Base-by-base conservation (phyloP, 306 rosid genomes). In the Alnus glutinosa region DNA sequence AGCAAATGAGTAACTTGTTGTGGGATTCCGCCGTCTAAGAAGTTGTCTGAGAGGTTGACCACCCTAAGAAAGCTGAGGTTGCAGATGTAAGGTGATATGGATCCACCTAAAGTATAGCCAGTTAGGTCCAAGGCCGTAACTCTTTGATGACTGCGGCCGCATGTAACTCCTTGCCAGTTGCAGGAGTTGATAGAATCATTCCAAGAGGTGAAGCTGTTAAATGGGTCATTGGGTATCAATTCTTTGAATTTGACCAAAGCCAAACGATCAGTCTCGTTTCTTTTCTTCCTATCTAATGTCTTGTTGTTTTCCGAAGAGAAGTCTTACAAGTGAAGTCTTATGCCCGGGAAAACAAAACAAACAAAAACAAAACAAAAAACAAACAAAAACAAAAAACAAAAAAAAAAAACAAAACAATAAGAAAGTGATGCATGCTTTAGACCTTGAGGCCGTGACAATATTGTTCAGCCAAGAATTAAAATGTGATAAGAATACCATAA, bases 141-240 rank as follows among this genome's bases (percentile, higher is more conserved):
- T 58, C 83, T 84, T 55, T 84, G 88, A 36, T 82, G 76, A 28
- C 13, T 4, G 2, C 0, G 7, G 7, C 90, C 54, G 57, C 90
- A 89, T 2, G 84, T 73, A 69, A 87, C 18, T 58, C 92, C 92
- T 16, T 5, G 36, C 92, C 90, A 89, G 0, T 52, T 71, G n/a
- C 87, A 86, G 1, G 84, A 82, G 47, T 75, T 83, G 1, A 28
- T 14, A 2, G 92, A 84, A 47, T 46, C 70, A 52, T 89, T 89
- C 80, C 86, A 85, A 28, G 89, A 89, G 14, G 44, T 30, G 8
- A 86, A 36, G 9, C 72, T 13, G 47, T 49, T 58, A 10, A 46
- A 36, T 12, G 82, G 83, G 9, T 88, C 85, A 3, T 0, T 71
- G 2, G 69, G 12, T 63, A 87, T 64, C 16, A 75, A 12, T 76